Conservation (phyloP, 177 flowering plant genomes). For the Vitis hybrid region DNA sequence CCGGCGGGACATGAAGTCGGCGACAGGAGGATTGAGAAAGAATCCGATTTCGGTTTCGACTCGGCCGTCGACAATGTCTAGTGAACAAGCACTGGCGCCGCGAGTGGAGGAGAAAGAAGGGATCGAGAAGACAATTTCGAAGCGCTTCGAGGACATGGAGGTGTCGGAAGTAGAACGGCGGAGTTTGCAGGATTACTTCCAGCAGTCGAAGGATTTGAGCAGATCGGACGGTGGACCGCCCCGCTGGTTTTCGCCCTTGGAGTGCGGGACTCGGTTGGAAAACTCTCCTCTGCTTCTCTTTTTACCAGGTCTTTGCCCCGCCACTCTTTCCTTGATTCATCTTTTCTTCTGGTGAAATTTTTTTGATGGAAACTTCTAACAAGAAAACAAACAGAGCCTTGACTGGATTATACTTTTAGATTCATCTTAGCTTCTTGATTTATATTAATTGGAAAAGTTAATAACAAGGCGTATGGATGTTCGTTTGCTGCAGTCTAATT, state of each 20-base stretch:
- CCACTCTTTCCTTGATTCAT: neutral
- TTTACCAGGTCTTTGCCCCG: constrained; percentile 41
- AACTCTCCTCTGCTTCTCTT: constrained; percentile 60
- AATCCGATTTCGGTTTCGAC: neutral
- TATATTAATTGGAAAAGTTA: too few species aligned
- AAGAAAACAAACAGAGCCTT: too few species aligned
- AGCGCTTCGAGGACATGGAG: neutral
- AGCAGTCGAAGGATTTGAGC: constrained; percentile 32
- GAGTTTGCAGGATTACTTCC: constrained; percentile 45
- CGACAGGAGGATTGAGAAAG: neutral
- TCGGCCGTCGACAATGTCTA: too few species aligned
- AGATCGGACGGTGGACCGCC: constrained; percentile 67
- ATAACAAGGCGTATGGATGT: too few species aligned
- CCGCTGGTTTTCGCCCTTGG: constrained; percentile 78
- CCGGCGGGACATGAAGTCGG: constrained; percentile 10
- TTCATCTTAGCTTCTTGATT: too few species aligned
- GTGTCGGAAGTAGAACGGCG: constrained; percentile 13
- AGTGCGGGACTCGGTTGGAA: constrained; percentile 34
- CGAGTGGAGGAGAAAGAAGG: neutral
- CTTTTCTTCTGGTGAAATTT: neutral
- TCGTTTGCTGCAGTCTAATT: too few species aligned
- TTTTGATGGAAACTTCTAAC: too few species aligned
- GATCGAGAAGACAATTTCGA: neutral
- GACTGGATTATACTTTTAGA: too few species aligned
- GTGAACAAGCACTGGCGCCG: too few species aligned